A percentile compares a stretch with the other conserved stretches of the same genome.
These are phyloP conservation scores for Pleurotus citrinopileatus DNA, from an alignment of 768 basidiomycete genomes.

Conservation along the genomic window DNA sequence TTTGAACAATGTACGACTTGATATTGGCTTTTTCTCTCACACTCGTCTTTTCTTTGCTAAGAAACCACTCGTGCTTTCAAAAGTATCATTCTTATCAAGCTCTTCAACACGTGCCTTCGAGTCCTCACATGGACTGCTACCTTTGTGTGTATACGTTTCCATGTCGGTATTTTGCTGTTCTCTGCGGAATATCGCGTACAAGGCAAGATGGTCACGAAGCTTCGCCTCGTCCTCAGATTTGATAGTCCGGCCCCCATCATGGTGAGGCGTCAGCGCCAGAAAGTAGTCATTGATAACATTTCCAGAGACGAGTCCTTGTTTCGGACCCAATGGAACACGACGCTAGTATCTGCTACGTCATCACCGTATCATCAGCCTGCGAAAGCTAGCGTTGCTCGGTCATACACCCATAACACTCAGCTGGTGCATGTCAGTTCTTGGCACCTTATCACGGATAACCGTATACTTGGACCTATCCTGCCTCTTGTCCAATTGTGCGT, in stretches of 20 bases:
- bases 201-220: no score
- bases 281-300: neutral
- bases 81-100: neutral
- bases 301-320: neutral
- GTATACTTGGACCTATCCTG: no score
- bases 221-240: no score
- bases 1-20: conserved; percentile 20
- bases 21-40: neutral
- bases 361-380: neutral
- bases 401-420: neutral
- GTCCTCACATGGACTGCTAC: no score
- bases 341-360: neutral
- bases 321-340: neutral
- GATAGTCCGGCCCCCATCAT: neutral
- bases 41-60: conserved; percentile 11
- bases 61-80: no score
- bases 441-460: no score
- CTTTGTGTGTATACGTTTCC: no score
- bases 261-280: neutral
- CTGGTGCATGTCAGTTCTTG: no score
- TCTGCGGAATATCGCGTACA: no score
- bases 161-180: no score
- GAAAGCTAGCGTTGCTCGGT: neutral
- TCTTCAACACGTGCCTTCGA: no score
- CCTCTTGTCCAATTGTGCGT: neutral